A percentile compares a stretch with the other conserved stretches of the same genome.
phyloP scores from a whole-genome alignment of 495 filamentous ascomycete species.

The Eremomyces bilateralis region DNA sequence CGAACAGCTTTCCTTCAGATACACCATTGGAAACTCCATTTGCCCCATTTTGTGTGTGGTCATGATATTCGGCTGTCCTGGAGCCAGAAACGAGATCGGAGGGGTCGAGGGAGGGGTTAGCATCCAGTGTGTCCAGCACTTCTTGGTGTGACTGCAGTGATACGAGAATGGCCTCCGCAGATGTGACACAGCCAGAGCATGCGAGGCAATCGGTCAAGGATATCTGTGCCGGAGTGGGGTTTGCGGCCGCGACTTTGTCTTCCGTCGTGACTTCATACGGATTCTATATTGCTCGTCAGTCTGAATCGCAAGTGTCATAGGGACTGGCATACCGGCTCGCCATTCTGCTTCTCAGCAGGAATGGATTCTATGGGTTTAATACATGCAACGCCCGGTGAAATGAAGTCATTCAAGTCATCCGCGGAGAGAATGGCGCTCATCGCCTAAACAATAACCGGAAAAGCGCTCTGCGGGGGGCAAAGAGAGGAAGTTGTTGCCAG shows the following conservation, averaged over 20 bases:
- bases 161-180: conserved; percentile 85
- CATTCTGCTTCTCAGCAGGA: conserved; percentile 28
- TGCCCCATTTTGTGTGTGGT: conserved; percentile 11
- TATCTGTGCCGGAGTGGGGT: conserved; percentile 57
- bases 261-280: conserved; percentile 78
- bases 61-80: background rate
- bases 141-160: conserved; percentile 81
- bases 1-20: conserved; percentile 44
- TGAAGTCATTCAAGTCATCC: conserved; percentile 97
- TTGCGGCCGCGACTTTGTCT: conserved; percentile 43
- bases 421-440: conserved; percentile 95
- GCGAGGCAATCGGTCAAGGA: conserved; percentile 94
- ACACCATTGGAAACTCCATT: conserved; percentile 12
- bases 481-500: background rate
- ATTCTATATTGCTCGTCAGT: conserved; percentile 23
- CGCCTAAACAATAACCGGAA: conserved; percentile 12
- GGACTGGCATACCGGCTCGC: conserved; percentile 7
- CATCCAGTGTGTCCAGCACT: conserved; percentile 62
- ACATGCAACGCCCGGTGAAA: conserved; percentile 88
- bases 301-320: background rate
- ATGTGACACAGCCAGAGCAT: conserved; percentile 94
- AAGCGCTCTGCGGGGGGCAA: conserved; percentile 2
- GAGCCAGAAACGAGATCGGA: background rate
- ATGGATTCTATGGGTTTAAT: conserved; percentile 94
- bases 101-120: conserved; percentile 26